Evolutionary conservation across 768 basidiomycete species (phyloP).

Genomic region (Termitomyces eurrhizus): DNA sequence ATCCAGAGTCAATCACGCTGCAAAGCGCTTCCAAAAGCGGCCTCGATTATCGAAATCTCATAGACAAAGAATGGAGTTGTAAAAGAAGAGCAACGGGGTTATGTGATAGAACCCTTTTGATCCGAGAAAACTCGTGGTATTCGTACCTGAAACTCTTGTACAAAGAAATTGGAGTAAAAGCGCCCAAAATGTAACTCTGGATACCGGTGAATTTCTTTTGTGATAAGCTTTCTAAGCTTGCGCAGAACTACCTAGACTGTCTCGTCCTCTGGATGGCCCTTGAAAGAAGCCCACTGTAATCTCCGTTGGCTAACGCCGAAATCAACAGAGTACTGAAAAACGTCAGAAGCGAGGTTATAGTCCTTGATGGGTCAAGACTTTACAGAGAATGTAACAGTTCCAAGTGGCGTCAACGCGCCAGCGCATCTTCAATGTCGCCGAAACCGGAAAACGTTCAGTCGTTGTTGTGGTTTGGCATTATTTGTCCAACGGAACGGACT

Average conservation of each 20-base stretch:
- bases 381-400: constrained; percentile 3
- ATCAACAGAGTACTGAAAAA: constrained; percentile 1
- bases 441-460: not conserved
- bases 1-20: constrained; percentile 12
- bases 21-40: constrained; percentile 15
- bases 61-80: constrained; percentile 9
- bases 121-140: constrained; percentile 10
- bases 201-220: not conserved
- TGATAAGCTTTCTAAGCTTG: not conserved
- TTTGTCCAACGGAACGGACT: constrained; percentile 1
- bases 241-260: not conserved
- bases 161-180: constrained; percentile 5
- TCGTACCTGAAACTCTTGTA: constrained; percentile 19
- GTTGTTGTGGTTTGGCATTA: constrained; percentile 12
- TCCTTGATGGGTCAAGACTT: not conserved
- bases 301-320: constrained; percentile 10
- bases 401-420: constrained; percentile 1
- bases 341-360: not conserved
- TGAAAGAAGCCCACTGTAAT: constrained; percentile 11
- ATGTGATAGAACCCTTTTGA: constrained; percentile 8
- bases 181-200: constrained; percentile 2
- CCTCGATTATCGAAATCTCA: constrained; percentile 15
- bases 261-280: not conserved
- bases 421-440: no score
- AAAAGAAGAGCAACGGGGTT: constrained; percentile 17